phyloP scores from a whole-genome alignment of 2,329 filamentous ascomycete genomes.

The Coccinonectria pachysandricola region DNA sequence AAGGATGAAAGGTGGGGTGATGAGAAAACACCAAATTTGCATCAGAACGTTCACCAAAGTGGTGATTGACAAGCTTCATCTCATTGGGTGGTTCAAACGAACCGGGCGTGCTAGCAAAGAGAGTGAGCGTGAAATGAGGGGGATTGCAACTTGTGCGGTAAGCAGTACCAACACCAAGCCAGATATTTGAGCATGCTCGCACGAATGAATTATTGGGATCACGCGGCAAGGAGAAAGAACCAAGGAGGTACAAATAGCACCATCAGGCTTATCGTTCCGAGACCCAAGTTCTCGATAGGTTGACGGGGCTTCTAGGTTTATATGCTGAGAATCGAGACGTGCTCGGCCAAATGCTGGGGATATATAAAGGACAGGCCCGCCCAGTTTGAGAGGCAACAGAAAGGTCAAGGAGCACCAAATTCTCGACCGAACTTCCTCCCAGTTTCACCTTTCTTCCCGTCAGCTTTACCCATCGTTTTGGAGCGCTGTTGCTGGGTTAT shows the following conservation, averaged over 20 bases:
- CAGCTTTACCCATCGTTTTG: conserved; percentile 9
- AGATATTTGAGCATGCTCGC: too few relatives aligned
- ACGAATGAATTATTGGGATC: too few relatives aligned
- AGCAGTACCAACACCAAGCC: conserved; percentile 8
- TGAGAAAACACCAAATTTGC: conserved; percentile 14
- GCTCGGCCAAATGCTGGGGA: conserved; percentile 12
- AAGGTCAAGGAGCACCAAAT: too few relatives aligned
- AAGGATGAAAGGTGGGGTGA: conserved; percentile 9
- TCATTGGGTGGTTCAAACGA: too few relatives aligned
- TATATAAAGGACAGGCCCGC: conserved; percentile 19
- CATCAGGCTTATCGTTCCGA: too few relatives aligned
- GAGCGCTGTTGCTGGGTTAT: conserved; percentile 11
- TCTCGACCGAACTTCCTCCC: too few relatives aligned
- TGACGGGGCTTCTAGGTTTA: too few relatives aligned
- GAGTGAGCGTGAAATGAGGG: conserved; percentile 5
- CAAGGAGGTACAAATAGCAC: too few relatives aligned
- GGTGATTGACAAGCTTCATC: conserved; percentile 12
- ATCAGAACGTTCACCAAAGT: conserved; percentile 6
- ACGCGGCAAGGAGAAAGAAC: too few relatives aligned
- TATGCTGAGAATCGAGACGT: conserved; percentile 7
- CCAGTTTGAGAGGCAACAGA: too few relatives aligned
- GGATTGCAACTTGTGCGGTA: conserved; percentile 2
- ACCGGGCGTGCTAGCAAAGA: conserved; percentile 1
- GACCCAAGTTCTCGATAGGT: too few relatives aligned
- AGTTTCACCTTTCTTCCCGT: conserved; percentile 6